Conservation (phyloP, 192 early-diverging fungal species). For the Haplosporangium gracile region DNA sequence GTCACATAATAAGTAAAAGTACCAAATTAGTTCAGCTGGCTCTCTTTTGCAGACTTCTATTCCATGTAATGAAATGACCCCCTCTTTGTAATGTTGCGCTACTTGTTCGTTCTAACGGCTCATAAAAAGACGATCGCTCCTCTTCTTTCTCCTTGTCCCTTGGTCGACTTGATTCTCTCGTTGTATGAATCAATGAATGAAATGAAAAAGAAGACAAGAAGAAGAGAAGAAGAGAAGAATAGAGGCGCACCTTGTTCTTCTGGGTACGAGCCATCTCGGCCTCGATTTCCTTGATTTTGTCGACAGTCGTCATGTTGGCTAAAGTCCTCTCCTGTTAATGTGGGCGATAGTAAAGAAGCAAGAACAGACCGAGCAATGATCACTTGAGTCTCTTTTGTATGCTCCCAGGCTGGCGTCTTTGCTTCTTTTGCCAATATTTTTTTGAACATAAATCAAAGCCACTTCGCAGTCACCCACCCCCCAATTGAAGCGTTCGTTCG, state of each 20-base stretch:
- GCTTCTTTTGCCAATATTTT: not conserved
- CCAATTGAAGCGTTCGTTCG: too few relatives aligned
- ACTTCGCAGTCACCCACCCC: not conserved
- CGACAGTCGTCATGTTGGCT: conserved; percentile 55
- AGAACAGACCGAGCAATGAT: not conserved
- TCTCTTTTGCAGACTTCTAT: not conserved
- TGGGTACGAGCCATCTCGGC: conserved; percentile 91
- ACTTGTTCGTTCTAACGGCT: too few relatives aligned
- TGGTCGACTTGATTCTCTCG: not conserved
- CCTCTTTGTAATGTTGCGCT: too few relatives aligned
- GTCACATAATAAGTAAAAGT: not conserved
- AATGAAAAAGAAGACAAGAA: too few relatives aligned
- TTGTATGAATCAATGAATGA: too few relatives aligned
- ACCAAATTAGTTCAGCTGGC: not conserved
- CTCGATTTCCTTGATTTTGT: conserved; percentile 67
- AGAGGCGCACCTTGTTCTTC: conserved; percentile 83
- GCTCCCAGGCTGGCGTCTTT: too few relatives aligned
- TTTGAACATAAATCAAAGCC: not conserved
- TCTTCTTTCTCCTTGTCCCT: not conserved
- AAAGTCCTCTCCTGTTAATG: not conserved
- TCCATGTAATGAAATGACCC: too few relatives aligned
- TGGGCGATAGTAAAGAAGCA: conserved; percentile 1
- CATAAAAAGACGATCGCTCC: not conserved
- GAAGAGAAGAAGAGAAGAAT: too few relatives aligned
- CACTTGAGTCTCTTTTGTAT: not conserved